Evolutionary conservation across 2,329 filamentous ascomycete species (phyloP).

Genomic region (Pseudofabraea citricarpa): DNA sequence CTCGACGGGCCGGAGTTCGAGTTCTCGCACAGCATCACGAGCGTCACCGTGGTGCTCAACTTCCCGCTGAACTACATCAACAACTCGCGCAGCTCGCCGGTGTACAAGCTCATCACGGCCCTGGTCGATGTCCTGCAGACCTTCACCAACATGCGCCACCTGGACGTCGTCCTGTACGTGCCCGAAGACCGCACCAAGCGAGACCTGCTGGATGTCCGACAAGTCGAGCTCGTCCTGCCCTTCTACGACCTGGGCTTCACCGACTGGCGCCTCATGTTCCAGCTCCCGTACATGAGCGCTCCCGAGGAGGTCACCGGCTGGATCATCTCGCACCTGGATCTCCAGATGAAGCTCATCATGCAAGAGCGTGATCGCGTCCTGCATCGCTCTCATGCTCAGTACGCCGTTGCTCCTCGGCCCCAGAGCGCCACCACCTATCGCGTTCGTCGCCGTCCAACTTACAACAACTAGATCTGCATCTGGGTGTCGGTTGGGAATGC

Average conservation of each 20-base stretch:
- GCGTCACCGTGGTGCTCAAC: background rate
- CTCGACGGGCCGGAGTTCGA: background rate
- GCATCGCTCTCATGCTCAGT: too few species aligned
- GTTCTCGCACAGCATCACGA: background rate
- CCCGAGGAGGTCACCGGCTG: constrained; percentile 4
- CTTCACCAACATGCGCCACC: background rate
- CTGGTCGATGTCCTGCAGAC: background rate
- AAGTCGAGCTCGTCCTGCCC: constrained; percentile 17
- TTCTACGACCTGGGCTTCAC: constrained; percentile 21
- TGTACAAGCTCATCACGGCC: background rate
- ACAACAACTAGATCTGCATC: too few species aligned
- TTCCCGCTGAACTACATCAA: background rate
- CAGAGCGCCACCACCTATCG: too few species aligned
- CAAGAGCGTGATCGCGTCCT: too few species aligned
- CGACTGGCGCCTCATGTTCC: constrained; percentile 17
- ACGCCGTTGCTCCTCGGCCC: too few species aligned
- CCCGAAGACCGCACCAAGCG: background rate
- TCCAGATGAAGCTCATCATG: too few species aligned
- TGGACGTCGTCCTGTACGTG: background rate
- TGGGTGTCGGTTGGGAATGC: too few species aligned
- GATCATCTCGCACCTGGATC: too few species aligned
- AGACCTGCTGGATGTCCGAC: constrained; percentile 5
- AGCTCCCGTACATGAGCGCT: constrained; percentile 9
- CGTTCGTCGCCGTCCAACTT: too few species aligned
- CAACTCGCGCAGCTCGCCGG: background rate